Percentiles rank a stretch among this genome's conserved stretches.
Evolutionary conservation across 345 rosid genomes (phyloP).

Genomic region (Hevea brasiliensis): DNA sequence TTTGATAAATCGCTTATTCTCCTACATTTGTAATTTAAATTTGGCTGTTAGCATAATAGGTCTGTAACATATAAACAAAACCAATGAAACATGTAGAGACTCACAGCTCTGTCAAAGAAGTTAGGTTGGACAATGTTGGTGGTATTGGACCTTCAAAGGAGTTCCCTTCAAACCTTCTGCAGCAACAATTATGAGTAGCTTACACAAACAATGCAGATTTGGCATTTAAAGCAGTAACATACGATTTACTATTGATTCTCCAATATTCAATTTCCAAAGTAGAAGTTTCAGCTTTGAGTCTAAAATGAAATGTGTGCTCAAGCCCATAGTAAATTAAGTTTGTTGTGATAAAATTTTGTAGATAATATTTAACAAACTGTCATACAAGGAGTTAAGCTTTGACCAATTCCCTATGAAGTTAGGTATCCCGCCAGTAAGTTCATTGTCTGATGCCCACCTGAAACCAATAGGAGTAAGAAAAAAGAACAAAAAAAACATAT

Average conservation of each 20-base stretch:
- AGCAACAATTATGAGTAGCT: too few relatives aligned
- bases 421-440: constrained; percentile 65
- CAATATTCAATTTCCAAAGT: too few relatives aligned
- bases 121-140: constrained; percentile 48
- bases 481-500: background rate
- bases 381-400: constrained; percentile 50
- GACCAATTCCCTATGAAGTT: constrained; percentile 69
- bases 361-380: background rate
- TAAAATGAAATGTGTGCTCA: background rate
- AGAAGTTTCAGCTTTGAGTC: constrained; percentile 15
- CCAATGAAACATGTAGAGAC: constrained; percentile 18
- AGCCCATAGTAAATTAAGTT: background rate
- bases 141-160: constrained; percentile 68
- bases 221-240: too few relatives aligned
- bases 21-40: constrained; percentile 37
- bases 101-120: constrained; percentile 56
- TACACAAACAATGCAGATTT: too few relatives aligned
- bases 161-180: constrained; percentile 71
- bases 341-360: background rate
- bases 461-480: background rate
- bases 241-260: too few relatives aligned
- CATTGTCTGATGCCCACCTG: constrained; percentile 66
- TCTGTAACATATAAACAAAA: background rate
- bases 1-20: constrained; percentile 62
- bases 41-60: constrained; percentile 7